Conservation (phyloP, 1,139 yeast species). For the Kluyveromyces marxianus region DNA sequence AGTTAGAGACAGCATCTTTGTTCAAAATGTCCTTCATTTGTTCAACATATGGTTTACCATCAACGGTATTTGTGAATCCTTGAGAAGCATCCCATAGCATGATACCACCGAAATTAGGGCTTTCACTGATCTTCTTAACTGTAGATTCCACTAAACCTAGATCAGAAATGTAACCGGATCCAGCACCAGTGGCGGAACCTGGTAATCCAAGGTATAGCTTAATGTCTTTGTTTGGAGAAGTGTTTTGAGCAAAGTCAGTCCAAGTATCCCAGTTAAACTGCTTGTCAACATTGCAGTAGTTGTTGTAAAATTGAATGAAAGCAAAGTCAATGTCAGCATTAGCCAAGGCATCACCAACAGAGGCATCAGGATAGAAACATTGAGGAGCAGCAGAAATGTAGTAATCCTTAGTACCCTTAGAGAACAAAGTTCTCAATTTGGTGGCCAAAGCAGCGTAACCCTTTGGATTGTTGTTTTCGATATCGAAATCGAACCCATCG, state of each 20-base stretch:
- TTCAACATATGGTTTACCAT: slow-evolving; percentile 35
- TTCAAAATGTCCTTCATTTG: slow-evolving; percentile 28
- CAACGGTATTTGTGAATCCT: slow-evolving; percentile 48
- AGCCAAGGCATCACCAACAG: slow-evolving; percentile 60
- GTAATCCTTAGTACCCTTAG: slow-evolving; percentile 52
- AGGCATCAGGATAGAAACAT: slow-evolving; percentile 87
- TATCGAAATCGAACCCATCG: slow-evolving; percentile 71
- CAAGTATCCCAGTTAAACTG: slow-evolving; percentile 82
- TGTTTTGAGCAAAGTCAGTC: slow-evolving; percentile 55
- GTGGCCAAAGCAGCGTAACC: slow-evolving; percentile 60
- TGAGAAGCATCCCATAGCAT: slow-evolving; percentile 91
- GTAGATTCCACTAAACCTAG: slow-evolving; percentile 35
- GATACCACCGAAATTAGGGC: slow-evolving; percentile 65
- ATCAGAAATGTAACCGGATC: slow-evolving; percentile 54
- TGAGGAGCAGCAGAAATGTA: slow-evolving; percentile 93
- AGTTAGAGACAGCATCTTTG: slow-evolving; percentile 5
- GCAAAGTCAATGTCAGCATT: slow-evolving; percentile 72
- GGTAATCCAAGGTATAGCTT: slow-evolving; percentile 69
- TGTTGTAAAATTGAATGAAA: slow-evolving; percentile 89
- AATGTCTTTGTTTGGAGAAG: slow-evolving; percentile 61
- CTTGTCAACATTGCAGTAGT: slow-evolving; percentile 58
- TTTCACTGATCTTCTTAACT: slow-evolving; percentile 35
- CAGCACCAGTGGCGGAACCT: slow-evolving; percentile 61
- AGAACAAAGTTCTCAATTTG: slow-evolving; percentile 51
- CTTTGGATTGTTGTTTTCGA: slow-evolving; percentile 45